These are phyloP conservation scores for Mortierella sp. DNA, from an alignment of 371 early-diverging fungal genomes.

Conservation along the genomic window DNA sequence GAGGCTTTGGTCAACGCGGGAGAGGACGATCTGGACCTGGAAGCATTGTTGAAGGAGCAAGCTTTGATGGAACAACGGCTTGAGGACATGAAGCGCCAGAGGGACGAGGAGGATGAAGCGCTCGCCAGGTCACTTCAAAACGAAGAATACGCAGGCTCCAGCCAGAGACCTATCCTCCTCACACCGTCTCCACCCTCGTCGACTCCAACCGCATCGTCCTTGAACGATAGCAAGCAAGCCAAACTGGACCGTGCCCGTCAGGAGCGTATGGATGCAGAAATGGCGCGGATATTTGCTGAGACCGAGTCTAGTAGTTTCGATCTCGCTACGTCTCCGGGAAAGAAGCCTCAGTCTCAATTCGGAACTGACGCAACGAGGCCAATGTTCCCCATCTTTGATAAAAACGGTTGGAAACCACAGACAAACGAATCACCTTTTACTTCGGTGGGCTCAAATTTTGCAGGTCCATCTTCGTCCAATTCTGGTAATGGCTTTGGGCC, in stretches of 20 bases:
- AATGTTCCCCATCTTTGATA: slow-evolving; percentile 32
- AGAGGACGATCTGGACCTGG: slow-evolving; percentile 32
- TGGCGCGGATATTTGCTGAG: slow-evolving; percentile 45
- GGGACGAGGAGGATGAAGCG: slow-evolving; percentile 51
- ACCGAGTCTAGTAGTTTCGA: slow-evolving; percentile 29
- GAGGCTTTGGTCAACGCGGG: slow-evolving; percentile 34
- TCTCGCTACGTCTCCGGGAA: slow-evolving; percentile 21
- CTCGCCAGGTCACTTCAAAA: slow-evolving; percentile 42
- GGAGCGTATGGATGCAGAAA: slow-evolving; percentile 47
- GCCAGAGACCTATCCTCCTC: background rate
- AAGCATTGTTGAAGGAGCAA: slow-evolving; percentile 35
- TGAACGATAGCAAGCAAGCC: slow-evolving; percentile 11
- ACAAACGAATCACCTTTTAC: background rate
- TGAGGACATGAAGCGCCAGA: slow-evolving; percentile 30
- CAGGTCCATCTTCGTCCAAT: background rate
- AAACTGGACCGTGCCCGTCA: slow-evolving; percentile 34
- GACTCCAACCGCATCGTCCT: slow-evolving; percentile 2
- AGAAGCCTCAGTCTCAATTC: background rate
- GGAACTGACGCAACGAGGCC: slow-evolving; percentile 1
- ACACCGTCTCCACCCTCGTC: background rate
- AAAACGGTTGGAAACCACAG: background rate
- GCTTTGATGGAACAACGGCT: slow-evolving; percentile 35
- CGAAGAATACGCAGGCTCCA: slow-evolving; percentile 15
- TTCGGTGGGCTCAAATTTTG: too few relatives aligned
- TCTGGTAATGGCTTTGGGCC: background rate